Evolutionary conservation across 129 eudicot genomes (phyloP), one percentile per base, ranked within the genome.

Genomic region (Escallonia rubra): DNA sequence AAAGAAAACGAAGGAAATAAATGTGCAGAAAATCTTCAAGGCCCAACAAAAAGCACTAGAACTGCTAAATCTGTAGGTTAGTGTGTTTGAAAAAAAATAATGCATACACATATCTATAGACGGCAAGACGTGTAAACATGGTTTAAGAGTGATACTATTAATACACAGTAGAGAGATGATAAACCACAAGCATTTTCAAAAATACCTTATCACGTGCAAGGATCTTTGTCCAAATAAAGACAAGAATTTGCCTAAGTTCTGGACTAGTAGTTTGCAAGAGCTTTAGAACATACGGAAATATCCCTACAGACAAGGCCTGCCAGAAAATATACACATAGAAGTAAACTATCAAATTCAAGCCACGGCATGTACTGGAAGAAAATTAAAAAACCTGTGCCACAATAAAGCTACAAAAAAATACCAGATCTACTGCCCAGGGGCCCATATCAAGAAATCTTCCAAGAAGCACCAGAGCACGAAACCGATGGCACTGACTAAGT

Each of bases 371-470:
- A 0, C 59, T 57, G 57, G 38, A 46, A 23, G 34, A 23, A 23
- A 23, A 23, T 23, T 23, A 43, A 69, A 65, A 61, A 64, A 5
- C 12, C 16, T n/a, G 15, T 42, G 43, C 60, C 55, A 6, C 38
- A 52, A 16, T 6, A 63, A 62, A 61, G 48, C 42, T 60, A 42
- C 51, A 50, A 67, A 54, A 14, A 76, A 54, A 66, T 79, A 93
- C 99, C 99, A 93, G 83, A 76, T 93, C 95, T 61, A 93, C 96
- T 57, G 99, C 99, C 99, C 99, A 93, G n/a, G 90, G 88, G 15
- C 99, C 99, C 99, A 93, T 89, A 73, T 93, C 99, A 61, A 93
- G 91, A 81, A 93, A 93, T 74, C 87, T 84, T 72, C 99, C 99
- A 14, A 93, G 95, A 67, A 93, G 99, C 74, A 93, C 96, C 79